Base-by-base conservation (phyloP, 352 stramenopile genomes). In the Globisporangium solare region DNA sequence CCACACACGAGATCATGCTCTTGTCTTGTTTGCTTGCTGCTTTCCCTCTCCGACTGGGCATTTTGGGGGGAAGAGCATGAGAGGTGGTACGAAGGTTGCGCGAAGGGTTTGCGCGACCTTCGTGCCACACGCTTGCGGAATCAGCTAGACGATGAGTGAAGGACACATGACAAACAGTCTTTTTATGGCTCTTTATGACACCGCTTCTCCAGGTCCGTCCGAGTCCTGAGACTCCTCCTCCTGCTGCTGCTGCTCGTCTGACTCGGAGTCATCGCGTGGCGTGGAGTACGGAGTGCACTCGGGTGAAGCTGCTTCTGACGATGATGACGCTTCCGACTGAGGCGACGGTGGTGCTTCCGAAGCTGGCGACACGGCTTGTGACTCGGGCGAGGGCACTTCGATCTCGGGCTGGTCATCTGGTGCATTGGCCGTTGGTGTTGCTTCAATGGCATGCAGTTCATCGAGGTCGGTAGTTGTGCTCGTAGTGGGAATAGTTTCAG, bases 1-100 rank as follows among this genome's bases (percentile, higher is more conserved):
- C 84, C 43, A 92, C 73, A 51, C 84, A 94, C 22, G 77, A 74
- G 66, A 94, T 92, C 83, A 94, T 94, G 31, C 39, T 45, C 8
- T 31, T n/a, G 41, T 31, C 39, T 57, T 18, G 6, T 14, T 41
- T 47, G 12, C 27, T 17, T 6, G 2, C 20, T 12, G 11, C 47
- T 56, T 39, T 51, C n/a, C n/a, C n/a, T n/a, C 2, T 22, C 39
- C 17, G n/a, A 41, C 37, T 48, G 51, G 40, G 39, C 51, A n/a
- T 31, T 27, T 48, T 48, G 18, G 22, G 6, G 22, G 2, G 3
- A 13, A 43, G 39, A 8, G 5, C 10, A 10, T 43, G 39, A 11
- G 8, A 49, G 7, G 51, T 57, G 45, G 22, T 37, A 18, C 39
- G 51, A 57, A 57, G 15, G 51, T 57, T 57, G 39, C 21, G 8